A percentile compares a stretch with the other conserved stretches of the same genome.
phyloP scores from a whole-genome alignment of 1,284 basidiomycete species.

The Phaffia rhodozyma region DNA sequence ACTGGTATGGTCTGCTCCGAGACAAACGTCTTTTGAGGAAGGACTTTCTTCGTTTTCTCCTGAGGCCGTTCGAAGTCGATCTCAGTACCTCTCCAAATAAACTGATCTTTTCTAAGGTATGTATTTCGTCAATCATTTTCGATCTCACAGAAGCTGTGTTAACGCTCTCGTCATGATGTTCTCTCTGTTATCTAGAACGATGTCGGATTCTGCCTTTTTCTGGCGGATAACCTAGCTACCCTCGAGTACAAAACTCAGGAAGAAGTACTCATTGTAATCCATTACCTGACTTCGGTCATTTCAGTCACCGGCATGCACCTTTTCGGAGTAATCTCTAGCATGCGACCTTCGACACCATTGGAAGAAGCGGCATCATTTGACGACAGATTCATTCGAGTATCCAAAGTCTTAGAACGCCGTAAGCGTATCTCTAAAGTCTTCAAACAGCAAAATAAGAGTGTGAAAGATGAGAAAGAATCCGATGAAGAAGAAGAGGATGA shows the following conservation, averaged over 20 bases:
- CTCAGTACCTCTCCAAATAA: conserved; percentile 20
- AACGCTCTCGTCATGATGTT: background rate
- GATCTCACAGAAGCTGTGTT: background rate
- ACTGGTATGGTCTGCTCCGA: conserved; percentile 80
- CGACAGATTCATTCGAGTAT: too few relatives aligned
- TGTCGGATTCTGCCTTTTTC: conserved; percentile 70
- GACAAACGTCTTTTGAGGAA: conserved; percentile 75
- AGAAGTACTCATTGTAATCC: conserved; percentile 75
- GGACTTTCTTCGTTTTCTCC: conserved; percentile 73
- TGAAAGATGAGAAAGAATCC: too few relatives aligned
- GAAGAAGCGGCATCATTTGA: too few relatives aligned
- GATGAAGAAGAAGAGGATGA: conserved; percentile 27
- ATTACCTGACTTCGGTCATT: conserved; percentile 62
- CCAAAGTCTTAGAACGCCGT: too few relatives aligned
- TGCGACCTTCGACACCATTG: too few relatives aligned
- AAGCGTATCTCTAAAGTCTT: too few relatives aligned
- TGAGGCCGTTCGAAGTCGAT: conserved; percentile 49
- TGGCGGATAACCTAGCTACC: conserved; percentile 83
- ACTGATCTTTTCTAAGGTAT: conserved; percentile 34
- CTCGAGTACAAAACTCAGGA: conserved; percentile 93
- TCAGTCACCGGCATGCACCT: conserved; percentile 77
- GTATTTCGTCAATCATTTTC: conserved; percentile 29
- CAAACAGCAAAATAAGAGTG: too few relatives aligned
- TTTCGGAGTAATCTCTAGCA: conserved; percentile 19
- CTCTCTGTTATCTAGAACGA: conserved; percentile 45